phyloP scores from a whole-genome alignment of 192 early-diverging fungal genomes.

The Dispira parvispora region DNA sequence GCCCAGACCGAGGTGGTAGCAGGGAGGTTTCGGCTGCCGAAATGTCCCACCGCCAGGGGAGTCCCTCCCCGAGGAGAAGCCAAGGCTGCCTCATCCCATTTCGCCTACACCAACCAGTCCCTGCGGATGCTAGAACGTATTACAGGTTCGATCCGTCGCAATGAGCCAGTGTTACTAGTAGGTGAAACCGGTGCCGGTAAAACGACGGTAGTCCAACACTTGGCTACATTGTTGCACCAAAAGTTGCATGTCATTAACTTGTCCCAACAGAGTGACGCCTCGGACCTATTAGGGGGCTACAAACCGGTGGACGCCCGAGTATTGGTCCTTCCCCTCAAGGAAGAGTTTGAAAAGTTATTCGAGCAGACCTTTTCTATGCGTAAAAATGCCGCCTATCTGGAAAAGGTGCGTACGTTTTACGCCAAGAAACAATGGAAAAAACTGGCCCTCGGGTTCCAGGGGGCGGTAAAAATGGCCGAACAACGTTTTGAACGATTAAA shows the following conservation, averaged over 20 bases:
- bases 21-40: slow-evolving; percentile 1
- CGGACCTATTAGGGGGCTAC: slow-evolving; percentile 92
- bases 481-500: slow-evolving; percentile 25
- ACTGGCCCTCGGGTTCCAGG: slow-evolving; percentile 52
- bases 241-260: slow-evolving; percentile 86
- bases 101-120: slow-evolving; percentile 77
- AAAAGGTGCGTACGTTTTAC: slow-evolving; percentile 53
- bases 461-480: slow-evolving; percentile 65
- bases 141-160: slow-evolving; percentile 58
- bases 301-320: slow-evolving; percentile 80
- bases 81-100: slow-evolving; percentile 26
- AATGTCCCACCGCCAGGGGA: background rate
- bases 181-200: slow-evolving; percentile 99
- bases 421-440: slow-evolving; percentile 69
- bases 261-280: slow-evolving; percentile 87
- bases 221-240: slow-evolving; percentile 59
- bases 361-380: slow-evolving; percentile 69
- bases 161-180: slow-evolving; percentile 76
- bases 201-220: slow-evolving; percentile 85
- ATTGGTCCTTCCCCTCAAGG: slow-evolving; percentile 61
- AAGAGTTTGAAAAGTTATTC: slow-evolving; percentile 78
- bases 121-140: slow-evolving; percentile 71
- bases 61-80: background rate
- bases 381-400: slow-evolving; percentile 74
- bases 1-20: slow-evolving; percentile 16